phyloP scores from a whole-genome alignment of 2,329 filamentous ascomycete species.

The Eurotiales sp. region DNA sequence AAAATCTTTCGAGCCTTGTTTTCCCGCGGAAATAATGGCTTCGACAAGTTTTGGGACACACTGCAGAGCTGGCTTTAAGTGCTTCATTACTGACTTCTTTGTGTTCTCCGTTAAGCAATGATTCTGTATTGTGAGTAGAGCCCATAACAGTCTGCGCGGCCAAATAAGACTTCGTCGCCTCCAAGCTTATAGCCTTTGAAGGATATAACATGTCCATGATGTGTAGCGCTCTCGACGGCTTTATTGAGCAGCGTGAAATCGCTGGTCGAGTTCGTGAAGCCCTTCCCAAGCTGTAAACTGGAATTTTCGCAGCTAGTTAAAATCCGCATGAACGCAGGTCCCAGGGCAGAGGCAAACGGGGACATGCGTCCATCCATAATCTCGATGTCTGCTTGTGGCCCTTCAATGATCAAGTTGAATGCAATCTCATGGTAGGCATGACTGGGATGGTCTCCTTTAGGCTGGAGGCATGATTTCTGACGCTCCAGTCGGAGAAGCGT shows the following conservation, averaged over 20 bases:
- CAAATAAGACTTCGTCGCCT: conserved; percentile 37
- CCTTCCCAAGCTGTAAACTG: conserved; percentile 3
- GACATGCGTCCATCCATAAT: conserved; percentile 29
- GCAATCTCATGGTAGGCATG: conserved; percentile 24
- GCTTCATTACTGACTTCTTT: conserved; percentile 2
- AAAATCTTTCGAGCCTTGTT: conserved; percentile 28
- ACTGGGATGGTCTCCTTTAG: conserved; percentile 2
- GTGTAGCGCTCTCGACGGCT: conserved; percentile 27
- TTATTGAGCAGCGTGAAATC: conserved; percentile 28
- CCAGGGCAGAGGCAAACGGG: conserved; percentile 29
- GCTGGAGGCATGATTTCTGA: conserved; percentile 27
- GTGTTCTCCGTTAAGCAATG: conserved; percentile 22
- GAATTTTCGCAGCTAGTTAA: conserved; percentile 18
- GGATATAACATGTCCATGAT: conserved; percentile 25
- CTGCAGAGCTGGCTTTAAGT: conserved; percentile 24
- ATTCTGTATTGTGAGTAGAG: conserved; percentile 31
- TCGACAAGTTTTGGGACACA: conserved; percentile 29
- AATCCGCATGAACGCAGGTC: conserved; percentile 24
- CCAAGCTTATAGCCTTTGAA: conserved; percentile 28
- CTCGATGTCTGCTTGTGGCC: conserved; percentile 22
- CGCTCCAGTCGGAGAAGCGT: conserved; percentile 37
- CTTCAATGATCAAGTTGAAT: conserved; percentile 24
- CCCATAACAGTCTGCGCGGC: conserved; percentile 36
- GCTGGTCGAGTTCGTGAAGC: conserved; percentile 15
- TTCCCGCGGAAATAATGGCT: conserved; percentile 32